These are phyloP conservation scores for Coemansia sp. DNA, from an alignment of 192 early-diverging fungal species.

Conservation along the genomic window DNA sequence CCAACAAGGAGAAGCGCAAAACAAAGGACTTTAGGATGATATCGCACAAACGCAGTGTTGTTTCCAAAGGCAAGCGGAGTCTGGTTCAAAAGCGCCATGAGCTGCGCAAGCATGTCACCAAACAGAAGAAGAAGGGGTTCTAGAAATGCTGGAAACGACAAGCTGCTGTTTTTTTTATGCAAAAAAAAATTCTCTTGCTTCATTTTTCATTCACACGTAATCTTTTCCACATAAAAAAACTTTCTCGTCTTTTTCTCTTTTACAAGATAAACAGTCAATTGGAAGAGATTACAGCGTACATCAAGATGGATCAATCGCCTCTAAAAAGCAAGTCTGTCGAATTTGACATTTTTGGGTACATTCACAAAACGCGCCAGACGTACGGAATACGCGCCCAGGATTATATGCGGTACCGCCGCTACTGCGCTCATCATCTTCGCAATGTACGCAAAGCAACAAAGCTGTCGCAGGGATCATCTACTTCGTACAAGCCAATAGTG, in stretches of 20 bases:
- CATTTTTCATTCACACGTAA: too few relatives aligned
- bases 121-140: slow-evolving; percentile 50
- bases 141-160: slow-evolving; percentile 1
- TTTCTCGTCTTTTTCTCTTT: neutral
- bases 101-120: slow-evolving; percentile 44
- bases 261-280: neutral
- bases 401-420: slow-evolving; percentile 48
- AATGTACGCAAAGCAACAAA: slow-evolving; percentile 43
- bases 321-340: slow-evolving; percentile 6
- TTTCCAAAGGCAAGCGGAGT: slow-evolving; percentile 72
- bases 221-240: neutral
- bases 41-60: slow-evolving; percentile 84
- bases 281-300: neutral
- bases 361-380: slow-evolving; percentile 39
- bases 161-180: neutral
- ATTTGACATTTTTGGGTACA: slow-evolving; percentile 44
- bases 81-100: slow-evolving; percentile 72
- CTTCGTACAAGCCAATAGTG: slow-evolving; percentile 17
- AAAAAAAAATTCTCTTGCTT: neutral
- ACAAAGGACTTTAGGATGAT: slow-evolving; percentile 96
- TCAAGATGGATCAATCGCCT: neutral
- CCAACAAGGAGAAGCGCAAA: slow-evolving; percentile 92
- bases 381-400: slow-evolving; percentile 44
- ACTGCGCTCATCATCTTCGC: slow-evolving; percentile 40
- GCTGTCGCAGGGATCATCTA: slow-evolving; percentile 32